Conservation (phyloP, 768 basidiomycete species). For the Suillus tomentosus region DNA sequence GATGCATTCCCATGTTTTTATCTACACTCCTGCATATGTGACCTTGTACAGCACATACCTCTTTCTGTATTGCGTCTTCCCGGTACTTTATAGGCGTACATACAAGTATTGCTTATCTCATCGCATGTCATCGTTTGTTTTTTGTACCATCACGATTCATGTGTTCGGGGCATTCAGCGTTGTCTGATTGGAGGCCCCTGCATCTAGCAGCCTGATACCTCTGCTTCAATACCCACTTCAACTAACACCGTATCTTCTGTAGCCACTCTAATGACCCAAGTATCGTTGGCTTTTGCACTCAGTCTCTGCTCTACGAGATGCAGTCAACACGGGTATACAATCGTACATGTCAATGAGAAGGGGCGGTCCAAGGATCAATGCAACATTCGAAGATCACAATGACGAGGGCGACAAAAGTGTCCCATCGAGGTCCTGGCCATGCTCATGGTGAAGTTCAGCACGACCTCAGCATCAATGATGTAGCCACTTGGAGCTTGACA, state of each 20-base stretch:
- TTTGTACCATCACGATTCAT: conserved; percentile 5
- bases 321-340: not conserved
- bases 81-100: not conserved
- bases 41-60: conserved; percentile 5
- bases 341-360: not conserved
- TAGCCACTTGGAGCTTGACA: too few relatives aligned
- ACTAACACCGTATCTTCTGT: not conserved
- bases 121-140: conserved; percentile 1
- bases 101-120: conserved; percentile 2
- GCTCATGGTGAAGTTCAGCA: not conserved
- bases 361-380: not conserved
- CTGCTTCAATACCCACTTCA: not conserved
- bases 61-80: not conserved
- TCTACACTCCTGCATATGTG: not conserved
- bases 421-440: not conserved
- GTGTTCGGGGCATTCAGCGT: not conserved
- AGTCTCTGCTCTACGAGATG: not conserved
- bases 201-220: not conserved
- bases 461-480: not conserved
- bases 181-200: not conserved
- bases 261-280: not conserved
- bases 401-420: not conserved
- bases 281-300: not conserved
- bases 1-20: conserved; percentile 6
- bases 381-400: too few relatives aligned